A percentile compares a stretch with the other conserved stretches of the same genome.
Conservation (phyloP, 371 early-diverging fungal genomes). For the Mucor velutinosus region DNA sequence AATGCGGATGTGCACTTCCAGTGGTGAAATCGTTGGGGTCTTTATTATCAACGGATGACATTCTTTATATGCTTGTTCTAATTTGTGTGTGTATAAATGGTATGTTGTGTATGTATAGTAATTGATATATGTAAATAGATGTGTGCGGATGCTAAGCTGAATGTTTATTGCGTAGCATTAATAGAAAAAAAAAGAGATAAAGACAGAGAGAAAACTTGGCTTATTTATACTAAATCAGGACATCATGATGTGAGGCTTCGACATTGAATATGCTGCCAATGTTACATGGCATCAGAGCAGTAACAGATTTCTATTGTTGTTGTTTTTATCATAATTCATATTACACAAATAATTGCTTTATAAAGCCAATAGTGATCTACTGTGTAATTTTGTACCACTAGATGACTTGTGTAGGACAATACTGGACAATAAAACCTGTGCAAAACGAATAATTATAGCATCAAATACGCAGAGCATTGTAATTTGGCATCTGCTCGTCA, state of each 20-base stretch:
- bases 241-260: background rate
- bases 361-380: background rate
- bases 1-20: background rate
- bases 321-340: background rate
- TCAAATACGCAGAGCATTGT: background rate
- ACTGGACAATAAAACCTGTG: background rate
- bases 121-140: background rate
- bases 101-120: background rate
- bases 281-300: background rate
- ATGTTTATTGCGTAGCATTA: background rate
- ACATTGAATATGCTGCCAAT: background rate
- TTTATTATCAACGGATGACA: background rate
- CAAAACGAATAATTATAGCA: background rate
- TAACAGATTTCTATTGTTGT: no score
- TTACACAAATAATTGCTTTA: constrained; percentile 3
- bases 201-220: background rate
- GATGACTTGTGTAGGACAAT: background rate
- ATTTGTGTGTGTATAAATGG: background rate
- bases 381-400: background rate
- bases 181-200: background rate
- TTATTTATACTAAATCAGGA: background rate
- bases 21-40: background rate
- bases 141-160: background rate
- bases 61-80: background rate
- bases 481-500: background rate